Evolutionary conservation across 257 asterid genomes (phyloP).

Genomic region (Phtheirospermum japonicum): DNA sequence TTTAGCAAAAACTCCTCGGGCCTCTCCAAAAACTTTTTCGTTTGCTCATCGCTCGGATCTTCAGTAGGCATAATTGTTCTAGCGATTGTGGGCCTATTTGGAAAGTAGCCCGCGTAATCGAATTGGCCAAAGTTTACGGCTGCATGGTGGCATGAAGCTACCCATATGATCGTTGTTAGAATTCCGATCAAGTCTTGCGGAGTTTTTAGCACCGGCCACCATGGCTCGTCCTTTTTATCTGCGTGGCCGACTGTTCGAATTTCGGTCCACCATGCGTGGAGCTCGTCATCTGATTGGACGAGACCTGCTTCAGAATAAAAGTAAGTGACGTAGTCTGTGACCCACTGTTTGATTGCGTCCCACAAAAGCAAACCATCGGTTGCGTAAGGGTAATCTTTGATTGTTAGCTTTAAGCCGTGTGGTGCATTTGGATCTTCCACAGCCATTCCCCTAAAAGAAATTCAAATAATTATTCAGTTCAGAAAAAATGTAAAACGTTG

Average conservation of each 20-base stretch:
- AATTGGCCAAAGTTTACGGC: conserved; percentile 84
- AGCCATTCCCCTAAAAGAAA: conserved; percentile 70
- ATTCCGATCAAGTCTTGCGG: conserved; percentile 47
- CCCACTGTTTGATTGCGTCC: conserved; percentile 72
- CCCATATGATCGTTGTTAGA: conserved; percentile 67
- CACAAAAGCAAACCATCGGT: conserved; percentile 69
- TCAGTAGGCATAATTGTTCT: conserved; percentile 60
- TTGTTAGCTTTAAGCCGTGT: conserved; percentile 61
- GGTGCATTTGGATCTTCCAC: conserved; percentile 71
- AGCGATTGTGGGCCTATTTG: conserved; percentile 68
- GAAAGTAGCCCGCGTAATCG: conserved; percentile 59
- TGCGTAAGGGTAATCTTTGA: conserved; percentile 80
- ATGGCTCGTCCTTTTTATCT: conserved; percentile 66
- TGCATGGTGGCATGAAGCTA: conserved; percentile 72
- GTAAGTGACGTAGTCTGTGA: conserved; percentile 52
- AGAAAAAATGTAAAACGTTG: too few relatives aligned
- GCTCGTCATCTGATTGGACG: conserved; percentile 54
- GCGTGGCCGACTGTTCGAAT: conserved; percentile 58
- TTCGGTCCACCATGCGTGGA: conserved; percentile 84
- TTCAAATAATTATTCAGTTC: background rate
- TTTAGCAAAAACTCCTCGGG: conserved; percentile 58
- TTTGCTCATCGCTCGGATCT: conserved; percentile 44
- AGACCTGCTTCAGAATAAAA: conserved; percentile 41
- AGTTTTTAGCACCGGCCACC: conserved; percentile 74
- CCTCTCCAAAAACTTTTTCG: conserved; percentile 39